Percentiles rank a stretch among this genome's conserved stretches.
These are phyloP conservation scores for Pavlovales sp. DNA, from an alignment of 208 protist species.

Conservation along the genomic window DNA sequence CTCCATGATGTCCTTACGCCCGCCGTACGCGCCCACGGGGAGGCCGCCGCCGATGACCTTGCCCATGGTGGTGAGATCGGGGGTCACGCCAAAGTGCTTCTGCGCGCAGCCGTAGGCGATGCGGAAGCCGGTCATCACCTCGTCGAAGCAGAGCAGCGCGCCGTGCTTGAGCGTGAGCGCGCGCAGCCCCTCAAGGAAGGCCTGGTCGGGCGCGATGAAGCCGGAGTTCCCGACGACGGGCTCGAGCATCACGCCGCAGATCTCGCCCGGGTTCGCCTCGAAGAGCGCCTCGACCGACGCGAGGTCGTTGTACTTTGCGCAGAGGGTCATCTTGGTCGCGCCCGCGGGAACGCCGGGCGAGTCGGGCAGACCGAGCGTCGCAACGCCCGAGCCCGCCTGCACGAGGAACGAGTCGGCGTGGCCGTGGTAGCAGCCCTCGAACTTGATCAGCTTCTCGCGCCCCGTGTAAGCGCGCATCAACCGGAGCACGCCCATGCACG, in stretches of 20 bases:
- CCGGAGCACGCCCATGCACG: constrained; percentile 59
- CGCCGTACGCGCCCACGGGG: constrained; percentile 60
- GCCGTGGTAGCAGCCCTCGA: constrained; percentile 61
- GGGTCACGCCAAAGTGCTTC: constrained; percentile 56
- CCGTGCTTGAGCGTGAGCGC: constrained; percentile 51
- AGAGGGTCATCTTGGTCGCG: constrained; percentile 34
- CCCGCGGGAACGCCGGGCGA: constrained; percentile 54
- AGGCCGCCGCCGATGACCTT: constrained; percentile 61
- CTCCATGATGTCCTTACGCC: constrained; percentile 59
- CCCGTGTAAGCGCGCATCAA: constrained; percentile 58
- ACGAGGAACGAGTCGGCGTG: constrained; percentile 57
- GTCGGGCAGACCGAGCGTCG: constrained; percentile 59
- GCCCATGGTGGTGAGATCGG: constrained; percentile 59
- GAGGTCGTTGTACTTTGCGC: constrained; percentile 55
- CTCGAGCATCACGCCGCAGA: constrained; percentile 59
- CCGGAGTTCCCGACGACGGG: constrained; percentile 59
- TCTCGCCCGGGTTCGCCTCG: constrained; percentile 54
- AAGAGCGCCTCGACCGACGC: constrained; percentile 47
- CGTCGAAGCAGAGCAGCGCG: constrained; percentile 57
- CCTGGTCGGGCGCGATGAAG: constrained; percentile 55
- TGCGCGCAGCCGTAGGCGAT: constrained; percentile 58
- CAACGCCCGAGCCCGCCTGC: constrained; percentile 55
- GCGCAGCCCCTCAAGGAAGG: constrained; percentile 54
- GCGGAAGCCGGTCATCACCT: constrained; percentile 62
- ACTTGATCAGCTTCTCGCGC: constrained; percentile 62